phyloP scores from a whole-genome alignment of 139 green algal genomes.

The Chlamydomonas applanata region DNA sequence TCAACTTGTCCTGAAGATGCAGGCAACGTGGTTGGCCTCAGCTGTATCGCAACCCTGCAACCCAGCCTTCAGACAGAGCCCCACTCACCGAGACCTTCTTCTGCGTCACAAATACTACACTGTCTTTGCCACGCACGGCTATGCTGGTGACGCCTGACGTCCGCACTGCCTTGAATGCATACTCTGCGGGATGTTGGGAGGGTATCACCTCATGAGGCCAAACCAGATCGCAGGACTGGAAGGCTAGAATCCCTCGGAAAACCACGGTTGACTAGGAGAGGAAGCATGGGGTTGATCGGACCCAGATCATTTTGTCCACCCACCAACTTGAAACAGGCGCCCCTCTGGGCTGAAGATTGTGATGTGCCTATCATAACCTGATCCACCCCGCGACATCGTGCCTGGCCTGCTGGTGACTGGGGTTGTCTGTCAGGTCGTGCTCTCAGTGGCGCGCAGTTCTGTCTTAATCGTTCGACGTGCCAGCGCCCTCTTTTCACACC shows the following conservation, averaged over 20 bases:
- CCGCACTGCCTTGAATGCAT: slow-evolving; percentile 98
- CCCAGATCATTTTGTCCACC: slow-evolving; percentile 13
- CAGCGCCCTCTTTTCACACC: no score
- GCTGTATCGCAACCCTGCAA: not conserved
- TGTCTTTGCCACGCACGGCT: slow-evolving; percentile 88
- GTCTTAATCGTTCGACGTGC: no score
- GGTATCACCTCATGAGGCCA: not conserved
- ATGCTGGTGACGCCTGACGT: slow-evolving; percentile 88
- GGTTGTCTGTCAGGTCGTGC: no score
- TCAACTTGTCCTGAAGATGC: slow-evolving; percentile 87
- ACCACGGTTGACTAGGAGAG: not conserved
- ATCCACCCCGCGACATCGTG: slow-evolving; percentile 74
- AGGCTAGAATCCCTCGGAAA: not conserved
- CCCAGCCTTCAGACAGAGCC: not conserved
- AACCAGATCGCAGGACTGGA: not conserved
- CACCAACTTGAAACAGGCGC: slow-evolving; percentile 92
- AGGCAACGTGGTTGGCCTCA: no score
- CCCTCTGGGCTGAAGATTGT: slow-evolving; percentile 97
- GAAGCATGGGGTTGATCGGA: not conserved
- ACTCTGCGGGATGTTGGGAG: slow-evolving; percentile 72
- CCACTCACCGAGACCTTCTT: slow-evolving; percentile 81
- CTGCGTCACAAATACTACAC: slow-evolving; percentile 90
- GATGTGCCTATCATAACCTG: slow-evolving; percentile 92
- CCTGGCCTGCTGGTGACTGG: not conserved
- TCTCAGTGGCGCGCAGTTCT: no score